Evolutionary conservation across 306 rosid genomes (phyloP), one percentile per base, ranked within the genome.

Genomic region (Prosopis cineraria): DNA sequence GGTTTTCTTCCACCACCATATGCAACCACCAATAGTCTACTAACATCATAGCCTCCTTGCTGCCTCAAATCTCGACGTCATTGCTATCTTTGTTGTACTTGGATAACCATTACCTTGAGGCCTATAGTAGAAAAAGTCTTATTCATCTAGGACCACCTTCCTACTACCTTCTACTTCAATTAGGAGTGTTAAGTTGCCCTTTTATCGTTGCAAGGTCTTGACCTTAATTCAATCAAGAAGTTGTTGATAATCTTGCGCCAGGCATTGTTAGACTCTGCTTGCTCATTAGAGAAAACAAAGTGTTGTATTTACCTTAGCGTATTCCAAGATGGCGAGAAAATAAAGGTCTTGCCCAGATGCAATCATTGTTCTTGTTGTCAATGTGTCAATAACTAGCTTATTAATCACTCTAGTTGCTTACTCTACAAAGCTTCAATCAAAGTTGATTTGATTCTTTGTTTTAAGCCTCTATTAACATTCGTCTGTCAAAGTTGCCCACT

Each of bases 311-410:
- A 97, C 75, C 84, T 94, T 0, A 84, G 96, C 7, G 79, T 73
- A 24, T 89, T 91, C 75, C 66, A 70, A 11, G 93, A 90, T 13
- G 96, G 92, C 0, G 96, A 90, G 41, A 90, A 89, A 78, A 67
- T 94, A 60, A 94, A 94, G 89, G 82, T 89, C 43, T 74, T 94
- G 31, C 97, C 97, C 0, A 48, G 22, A 0, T 94, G 98, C 34
- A 74, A 68, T 12, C 98, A 94, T 65, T 76, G 89, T 24, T 94
- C 79, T 22, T 97, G 92, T 40, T 85, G 93, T 4, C 94, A 92
- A 66, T 94, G 98, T 29, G 93, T 94, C 0, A 97, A 90, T 31
- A 72, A 17, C 66, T 94, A 97, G 98, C 93, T 94, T 14, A 14
- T 34, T 13, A 75, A 82, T 39, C 94, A 84, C 31, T 89, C 97